Evolutionary conservation across 2,329 filamentous ascomycete species (phyloP), one percentile per base, ranked within the genome.

Genomic region (Talaromyces atroroseus): DNA sequence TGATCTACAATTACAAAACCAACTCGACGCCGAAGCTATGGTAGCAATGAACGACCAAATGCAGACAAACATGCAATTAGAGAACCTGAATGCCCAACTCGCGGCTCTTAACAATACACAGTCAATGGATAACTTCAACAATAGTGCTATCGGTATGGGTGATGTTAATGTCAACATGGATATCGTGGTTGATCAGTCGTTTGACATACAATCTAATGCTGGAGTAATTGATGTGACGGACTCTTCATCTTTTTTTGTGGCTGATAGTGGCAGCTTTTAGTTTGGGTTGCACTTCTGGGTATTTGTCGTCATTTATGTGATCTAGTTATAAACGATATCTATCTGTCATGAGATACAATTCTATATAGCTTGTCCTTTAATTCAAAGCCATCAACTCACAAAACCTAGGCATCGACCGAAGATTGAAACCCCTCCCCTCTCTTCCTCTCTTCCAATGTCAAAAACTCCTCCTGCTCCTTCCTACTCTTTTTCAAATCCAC

Each of bases 401-500:
- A 36, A 29, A 16, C 2, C 40, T 44, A 44, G 1, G 40, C 40
- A 44, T 6, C 18, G 20, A 44, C 14, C 18, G 40, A 44, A 44
- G 18, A 4, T 16, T 3, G 38, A 42, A 12, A 38, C 34, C 10
- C 36, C 26, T 21, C 53, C 24, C 26, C 26, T 29, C 50, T 60
- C 48, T 56, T 63, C 58, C 73, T 71, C 42, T 69, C 64, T 44
- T 65, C 68, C 62, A 86, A 68, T 36, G 64, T 68, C 62, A 86
- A 68, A 60, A 84, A 86, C 32, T 61, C 71, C 60, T 79, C 80
- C 65, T 87, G 84, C 66, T 86, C 84, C 21, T 69, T 65, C 20
- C 80, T 72, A 65, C 81, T 84, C 76, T 84, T 82, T 59, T 83
- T 78, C 58, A 86, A 63, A 69, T 87, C 83, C 2, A 86, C 74